These are phyloP conservation scores for Tetraselmis chui DNA, from an alignment of 139 green algal genomes.

Conservation along the genomic window DNA sequence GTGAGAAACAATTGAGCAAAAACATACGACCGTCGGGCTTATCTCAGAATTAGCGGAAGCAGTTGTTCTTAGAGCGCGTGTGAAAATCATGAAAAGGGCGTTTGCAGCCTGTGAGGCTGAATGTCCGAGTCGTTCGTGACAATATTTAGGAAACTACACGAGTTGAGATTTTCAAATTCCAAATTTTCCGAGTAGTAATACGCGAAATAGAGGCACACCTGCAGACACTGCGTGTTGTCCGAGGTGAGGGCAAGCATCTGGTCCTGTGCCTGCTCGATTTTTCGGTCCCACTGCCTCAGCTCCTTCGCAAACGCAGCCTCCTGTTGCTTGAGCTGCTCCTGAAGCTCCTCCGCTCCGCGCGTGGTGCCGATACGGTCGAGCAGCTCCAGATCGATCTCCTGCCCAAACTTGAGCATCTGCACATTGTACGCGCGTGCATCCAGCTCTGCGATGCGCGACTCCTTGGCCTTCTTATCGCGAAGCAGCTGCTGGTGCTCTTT, in stretches of 20 bases:
- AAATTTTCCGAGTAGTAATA: too few relatives aligned
- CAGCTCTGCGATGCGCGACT: slow-evolving; percentile 52
- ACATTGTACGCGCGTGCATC: slow-evolving; percentile 55
- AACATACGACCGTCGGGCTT: too few relatives aligned
- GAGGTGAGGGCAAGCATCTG: slow-evolving; percentile 48
- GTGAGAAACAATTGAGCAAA: too few relatives aligned
- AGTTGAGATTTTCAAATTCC: too few relatives aligned
- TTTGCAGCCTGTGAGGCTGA: too few relatives aligned
- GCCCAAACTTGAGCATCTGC: slow-evolving; percentile 73
- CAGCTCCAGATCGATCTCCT: slow-evolving; percentile 60
- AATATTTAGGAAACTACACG: too few relatives aligned
- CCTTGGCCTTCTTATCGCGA: slow-evolving; percentile 41
- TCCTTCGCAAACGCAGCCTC: slow-evolving; percentile 38
- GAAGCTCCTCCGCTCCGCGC: slow-evolving; percentile 52
- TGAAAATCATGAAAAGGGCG: too few relatives aligned
- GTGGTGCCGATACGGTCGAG: slow-evolving; percentile 51
- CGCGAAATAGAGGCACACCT: too few relatives aligned
- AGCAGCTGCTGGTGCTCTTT: slow-evolving; percentile 52
- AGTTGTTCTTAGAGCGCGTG: too few relatives aligned
- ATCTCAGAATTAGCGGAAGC: too few relatives aligned
- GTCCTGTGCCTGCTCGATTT: slow-evolving; percentile 38
- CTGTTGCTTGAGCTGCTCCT: slow-evolving; percentile 39
- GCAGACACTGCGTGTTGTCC: slow-evolving; percentile 62
- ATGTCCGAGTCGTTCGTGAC: too few relatives aligned
- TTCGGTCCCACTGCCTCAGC: slow-evolving; percentile 46